A percentile compares a stretch with the other conserved stretches of the same genome.
phyloP scores from a whole-genome alignment of 2,329 filamentous ascomycete genomes.

The Fusarium sp. region DNA sequence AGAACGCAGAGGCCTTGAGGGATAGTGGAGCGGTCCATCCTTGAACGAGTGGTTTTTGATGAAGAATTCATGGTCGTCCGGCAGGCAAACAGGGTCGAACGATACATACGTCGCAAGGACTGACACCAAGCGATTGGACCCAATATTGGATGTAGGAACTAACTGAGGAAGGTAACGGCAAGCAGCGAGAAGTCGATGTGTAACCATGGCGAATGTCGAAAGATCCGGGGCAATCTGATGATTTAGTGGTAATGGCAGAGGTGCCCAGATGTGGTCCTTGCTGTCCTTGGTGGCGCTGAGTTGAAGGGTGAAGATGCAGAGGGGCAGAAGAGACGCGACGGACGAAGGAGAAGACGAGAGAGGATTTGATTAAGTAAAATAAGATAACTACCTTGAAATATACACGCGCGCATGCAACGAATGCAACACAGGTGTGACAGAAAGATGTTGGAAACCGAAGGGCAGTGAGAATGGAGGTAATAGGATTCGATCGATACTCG shows the following conservation, averaged over 20 bases:
- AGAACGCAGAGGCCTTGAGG: slow-evolving; percentile 36
- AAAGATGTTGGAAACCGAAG: slow-evolving; percentile 29
- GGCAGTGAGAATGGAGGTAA: slow-evolving; percentile 12
- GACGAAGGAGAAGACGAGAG: background rate
- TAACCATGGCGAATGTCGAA: slow-evolving; percentile 4
- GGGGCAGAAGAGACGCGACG: background rate
- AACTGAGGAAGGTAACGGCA: background rate
- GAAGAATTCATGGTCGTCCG: slow-evolving; percentile 25
- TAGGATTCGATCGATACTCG: slow-evolving; percentile 18
- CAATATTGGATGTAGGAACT: slow-evolving; percentile 12
- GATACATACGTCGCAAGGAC: slow-evolving; percentile 21
- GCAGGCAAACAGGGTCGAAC: slow-evolving; percentile 35
- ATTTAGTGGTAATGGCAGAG: slow-evolving; percentile 13
- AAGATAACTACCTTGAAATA: slow-evolving; percentile 11
- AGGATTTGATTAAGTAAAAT: background rate
- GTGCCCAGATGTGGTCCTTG: slow-evolving; percentile 24
- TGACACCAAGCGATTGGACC: slow-evolving; percentile 16
- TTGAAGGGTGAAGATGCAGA: slow-evolving; percentile 18
- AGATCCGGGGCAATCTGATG: slow-evolving; percentile 7
- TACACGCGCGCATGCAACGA: slow-evolving; percentile 12
- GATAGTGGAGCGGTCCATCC: slow-evolving; percentile 24
- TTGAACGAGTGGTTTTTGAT: slow-evolving; percentile 24
- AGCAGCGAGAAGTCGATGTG: background rate
- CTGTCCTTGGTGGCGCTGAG: slow-evolving; percentile 11
- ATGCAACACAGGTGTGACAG: slow-evolving; percentile 33